Percentiles rank a stretch among this genome's conserved stretches.
Evolutionary conservation across 257 asterid genomes (phyloP).

Genomic region (Mentha longifolia): DNA sequence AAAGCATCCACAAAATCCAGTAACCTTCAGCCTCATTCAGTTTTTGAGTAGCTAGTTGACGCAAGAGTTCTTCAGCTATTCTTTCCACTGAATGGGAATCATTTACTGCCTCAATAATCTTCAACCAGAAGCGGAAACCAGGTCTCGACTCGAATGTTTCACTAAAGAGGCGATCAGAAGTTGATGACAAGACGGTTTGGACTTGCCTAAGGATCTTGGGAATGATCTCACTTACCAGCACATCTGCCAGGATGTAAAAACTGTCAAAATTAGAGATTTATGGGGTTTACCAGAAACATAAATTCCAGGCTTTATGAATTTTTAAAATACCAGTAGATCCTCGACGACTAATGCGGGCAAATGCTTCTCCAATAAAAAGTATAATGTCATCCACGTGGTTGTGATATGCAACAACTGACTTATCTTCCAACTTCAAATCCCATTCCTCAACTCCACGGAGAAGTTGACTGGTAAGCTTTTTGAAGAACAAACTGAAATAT

Average conservation of each 20-base stretch:
- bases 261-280: conserved; percentile 20
- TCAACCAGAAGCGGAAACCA: conserved; percentile 74
- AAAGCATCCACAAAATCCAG: conserved; percentile 87
- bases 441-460: conserved; percentile 74
- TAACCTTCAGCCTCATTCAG: conserved; percentile 73
- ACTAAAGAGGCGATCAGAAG: conserved; percentile 41
- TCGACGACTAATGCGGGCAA: conserved; percentile 87
- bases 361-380: conserved; percentile 69
- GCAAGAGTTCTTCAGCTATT: conserved; percentile 84
- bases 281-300: conserved; percentile 23
- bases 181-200: conserved; percentile 49
- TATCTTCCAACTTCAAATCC: conserved; percentile 49
- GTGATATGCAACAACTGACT: conserved; percentile 38
- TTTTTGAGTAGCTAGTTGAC: conserved; percentile 65
- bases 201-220: conserved; percentile 60
- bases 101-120: conserved; percentile 74
- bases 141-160: conserved; percentile 56
- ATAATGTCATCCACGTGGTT: conserved; percentile 43
- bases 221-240: conserved; percentile 69
- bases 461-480: conserved; percentile 68
- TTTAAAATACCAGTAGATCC: conserved; percentile 77
- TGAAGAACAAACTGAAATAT: conserved; percentile 70
- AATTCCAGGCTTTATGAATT: conserved; percentile 29
- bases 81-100: conserved; percentile 91
- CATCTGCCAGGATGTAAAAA: conserved; percentile 58